Percentiles rank a stretch among this genome's conserved stretches.
phyloP scores from a whole-genome alignment of 495 filamentous ascomycete species.

The Terfezia boudieri region DNA sequence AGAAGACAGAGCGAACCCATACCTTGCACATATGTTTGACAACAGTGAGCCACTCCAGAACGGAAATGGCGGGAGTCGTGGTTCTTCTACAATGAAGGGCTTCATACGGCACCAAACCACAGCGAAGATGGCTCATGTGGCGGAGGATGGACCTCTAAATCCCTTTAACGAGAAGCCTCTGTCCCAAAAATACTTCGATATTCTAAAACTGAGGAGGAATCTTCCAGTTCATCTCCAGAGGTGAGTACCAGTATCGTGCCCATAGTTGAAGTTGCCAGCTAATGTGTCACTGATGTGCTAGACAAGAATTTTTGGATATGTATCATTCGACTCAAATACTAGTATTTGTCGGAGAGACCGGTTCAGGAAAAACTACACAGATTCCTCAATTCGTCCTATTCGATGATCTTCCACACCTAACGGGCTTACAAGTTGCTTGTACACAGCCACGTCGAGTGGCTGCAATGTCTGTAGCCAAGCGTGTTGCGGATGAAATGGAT shows the following conservation, averaged over 20 bases:
- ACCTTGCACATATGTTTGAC: slow-evolving; percentile 76
- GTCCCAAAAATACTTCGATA: slow-evolving; percentile 67
- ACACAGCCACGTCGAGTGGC: slow-evolving; percentile 96
- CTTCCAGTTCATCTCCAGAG: slow-evolving; percentile 80
- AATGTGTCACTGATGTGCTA: slow-evolving; percentile 14
- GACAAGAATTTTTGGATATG: slow-evolving; percentile 77
- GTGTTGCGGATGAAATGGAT: slow-evolving; percentile 94
- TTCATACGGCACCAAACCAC: slow-evolving; percentile 68
- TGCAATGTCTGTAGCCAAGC: slow-evolving; percentile 96
- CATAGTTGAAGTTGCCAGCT: not conserved
- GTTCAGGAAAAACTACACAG: slow-evolving; percentile 97
- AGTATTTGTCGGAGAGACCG: slow-evolving; percentile 96
- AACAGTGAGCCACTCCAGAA: slow-evolving; percentile 17
- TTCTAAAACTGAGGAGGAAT: slow-evolving; percentile 59
- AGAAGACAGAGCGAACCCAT: slow-evolving; percentile 38
- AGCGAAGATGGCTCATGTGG: slow-evolving; percentile 42
- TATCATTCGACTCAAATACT: slow-evolving; percentile 89
- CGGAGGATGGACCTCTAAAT: slow-evolving; percentile 66
- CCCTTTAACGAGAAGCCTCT: slow-evolving; percentile 58
- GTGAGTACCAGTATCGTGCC: slow-evolving; percentile 23
- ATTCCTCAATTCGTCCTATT: slow-evolving; percentile 95
- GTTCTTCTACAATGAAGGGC: slow-evolving; percentile 29
- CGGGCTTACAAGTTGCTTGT: slow-evolving; percentile 78
- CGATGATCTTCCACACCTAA: slow-evolving; percentile 77
- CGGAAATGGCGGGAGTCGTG: slow-evolving; percentile 9